Conservation (phyloP, 139 green algal genomes). For the Picochlorum costavermella region DNA sequence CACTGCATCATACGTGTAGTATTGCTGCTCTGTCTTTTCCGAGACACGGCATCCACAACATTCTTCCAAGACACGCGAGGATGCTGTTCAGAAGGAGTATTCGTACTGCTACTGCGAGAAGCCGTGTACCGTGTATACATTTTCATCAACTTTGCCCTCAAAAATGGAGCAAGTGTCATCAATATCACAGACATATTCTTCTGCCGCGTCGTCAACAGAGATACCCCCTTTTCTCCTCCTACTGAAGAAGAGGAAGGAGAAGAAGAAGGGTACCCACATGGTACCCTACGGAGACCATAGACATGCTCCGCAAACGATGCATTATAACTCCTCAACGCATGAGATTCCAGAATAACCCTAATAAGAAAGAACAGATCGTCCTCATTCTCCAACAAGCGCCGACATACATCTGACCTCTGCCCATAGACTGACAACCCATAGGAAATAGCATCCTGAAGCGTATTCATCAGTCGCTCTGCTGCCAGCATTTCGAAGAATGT, state of each 20-base stretch:
- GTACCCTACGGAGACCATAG: constrained; percentile 54
- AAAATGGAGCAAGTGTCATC: constrained; percentile 62
- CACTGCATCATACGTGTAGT: too few relatives aligned
- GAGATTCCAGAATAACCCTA: constrained; percentile 50
- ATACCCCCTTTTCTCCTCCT: too few relatives aligned
- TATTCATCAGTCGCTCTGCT: constrained; percentile 67
- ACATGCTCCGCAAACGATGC: constrained; percentile 73
- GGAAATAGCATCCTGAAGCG: constrained; percentile 50
- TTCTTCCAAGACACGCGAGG: too few relatives aligned
- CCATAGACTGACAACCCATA: constrained; percentile 71
- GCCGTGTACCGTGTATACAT: background rate
- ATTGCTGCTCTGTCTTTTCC: background rate
- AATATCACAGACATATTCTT: constrained; percentile 23
- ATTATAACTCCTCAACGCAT: constrained; percentile 35
- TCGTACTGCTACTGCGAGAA: too few relatives aligned
- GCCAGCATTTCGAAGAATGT: constrained; percentile 84
- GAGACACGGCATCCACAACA: background rate
- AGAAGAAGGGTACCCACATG: background rate
- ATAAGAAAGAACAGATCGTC: constrained; percentile 68
- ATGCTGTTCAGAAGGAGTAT: too few relatives aligned
- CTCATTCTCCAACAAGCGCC: constrained; percentile 57
- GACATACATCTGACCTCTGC: constrained; percentile 43
- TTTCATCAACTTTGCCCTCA: constrained; percentile 49
- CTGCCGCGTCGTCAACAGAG: background rate
- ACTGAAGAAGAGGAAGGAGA: too few relatives aligned